These are phyloP conservation scores for Dictyostelium brefeldianum DNA, from an alignment of 78 protist species.

Conservation along the genomic window DNA sequence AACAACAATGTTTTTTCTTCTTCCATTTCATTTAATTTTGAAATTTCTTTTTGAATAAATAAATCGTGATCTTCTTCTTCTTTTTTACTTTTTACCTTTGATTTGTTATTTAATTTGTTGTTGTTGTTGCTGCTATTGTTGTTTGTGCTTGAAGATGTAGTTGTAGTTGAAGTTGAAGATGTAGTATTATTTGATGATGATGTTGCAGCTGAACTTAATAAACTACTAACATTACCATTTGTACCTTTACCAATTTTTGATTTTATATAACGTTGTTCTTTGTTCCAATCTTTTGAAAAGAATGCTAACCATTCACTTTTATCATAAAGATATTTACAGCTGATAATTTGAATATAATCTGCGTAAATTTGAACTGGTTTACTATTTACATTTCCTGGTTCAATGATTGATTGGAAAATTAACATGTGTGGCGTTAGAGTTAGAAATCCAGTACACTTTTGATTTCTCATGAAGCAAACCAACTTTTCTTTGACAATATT, in stretches of 20 bases:
- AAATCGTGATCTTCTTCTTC: slow-evolving; percentile 36
- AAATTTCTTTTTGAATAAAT: slow-evolving; percentile 54
- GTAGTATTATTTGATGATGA: background rate
- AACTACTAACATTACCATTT: background rate
- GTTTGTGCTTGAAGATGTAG: too few species aligned
- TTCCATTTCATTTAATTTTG: slow-evolving; percentile 70
- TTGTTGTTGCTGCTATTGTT: too few species aligned
- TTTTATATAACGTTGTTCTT: slow-evolving; percentile 49
- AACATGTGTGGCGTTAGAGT: slow-evolving; percentile 63
- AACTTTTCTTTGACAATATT: slow-evolving; percentile 55
- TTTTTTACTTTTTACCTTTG: slow-evolving; percentile 9
- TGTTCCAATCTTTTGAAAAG: slow-evolving; percentile 69
- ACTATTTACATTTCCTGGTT: background rate
- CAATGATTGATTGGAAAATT: slow-evolving; percentile 51
- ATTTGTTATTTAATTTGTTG: too few species aligned
- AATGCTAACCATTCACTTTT: slow-evolving; percentile 69
- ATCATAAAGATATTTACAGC: slow-evolving; percentile 67
- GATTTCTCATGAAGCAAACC: slow-evolving; percentile 56
- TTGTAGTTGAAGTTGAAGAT: too few species aligned
- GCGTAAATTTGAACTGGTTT: slow-evolving; percentile 31
- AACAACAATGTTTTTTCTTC: slow-evolving; percentile 15
- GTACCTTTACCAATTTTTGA: background rate
- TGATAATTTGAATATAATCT: slow-evolving; percentile 49
- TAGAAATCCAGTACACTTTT: slow-evolving; percentile 17
- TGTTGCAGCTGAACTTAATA: background rate